Evolutionary conservation across 2,329 filamentous ascomycete genomes (phyloP), one percentile per base, ranked within the genome.

Genomic region (Calonectria pteridis): DNA sequence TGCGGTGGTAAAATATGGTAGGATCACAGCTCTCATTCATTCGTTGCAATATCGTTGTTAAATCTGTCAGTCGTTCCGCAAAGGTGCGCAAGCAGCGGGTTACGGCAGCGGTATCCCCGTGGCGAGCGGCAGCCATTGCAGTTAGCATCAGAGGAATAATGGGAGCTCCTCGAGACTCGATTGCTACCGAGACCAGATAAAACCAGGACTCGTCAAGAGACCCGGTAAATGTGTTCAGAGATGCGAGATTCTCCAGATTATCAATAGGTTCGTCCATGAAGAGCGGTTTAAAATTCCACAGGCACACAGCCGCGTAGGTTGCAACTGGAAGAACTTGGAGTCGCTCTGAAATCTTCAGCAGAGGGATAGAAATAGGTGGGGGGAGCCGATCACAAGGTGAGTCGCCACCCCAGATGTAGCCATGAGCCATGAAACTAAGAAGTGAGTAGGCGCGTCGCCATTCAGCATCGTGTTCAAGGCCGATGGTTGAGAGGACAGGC

Each of bases 191-290:
- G 67, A 98, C 92, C 16, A 99, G 89, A 83, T 98, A 99, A 83
- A 99, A 99, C 97, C 97, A 99, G 75, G 97, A 98, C 86, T 99
- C 97, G 82, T 99, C 97, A 69, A 98, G 88, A 10, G 95, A 96
- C 65, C 97, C 97, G 20, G 97, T 98, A 82, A 98, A 97, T 20
- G 97, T 98, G 80, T 93, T 92, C 74, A 98, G 89, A 2, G 95
- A 97, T 50, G 95, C 93, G 70, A 99, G 89, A 80, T 99, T 98
- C 81, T 97, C 93, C 58, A 98, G 89, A 76, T 92, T 92, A 81
- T 97, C 95, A 71, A 97, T 91, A 43, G 91, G 90, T 84, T 98
- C 96, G 75, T 95, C 91, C 73, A 92, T 86, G 82, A 98, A 98
- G 69, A 98, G 90, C 0, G 96, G 95, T 84, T 96, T 96, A 89